These are phyloP conservation scores for Paraphaeosphaeria minitans DNA, from an alignment of 2,329 filamentous ascomycete genomes.

Conservation along the genomic window DNA sequence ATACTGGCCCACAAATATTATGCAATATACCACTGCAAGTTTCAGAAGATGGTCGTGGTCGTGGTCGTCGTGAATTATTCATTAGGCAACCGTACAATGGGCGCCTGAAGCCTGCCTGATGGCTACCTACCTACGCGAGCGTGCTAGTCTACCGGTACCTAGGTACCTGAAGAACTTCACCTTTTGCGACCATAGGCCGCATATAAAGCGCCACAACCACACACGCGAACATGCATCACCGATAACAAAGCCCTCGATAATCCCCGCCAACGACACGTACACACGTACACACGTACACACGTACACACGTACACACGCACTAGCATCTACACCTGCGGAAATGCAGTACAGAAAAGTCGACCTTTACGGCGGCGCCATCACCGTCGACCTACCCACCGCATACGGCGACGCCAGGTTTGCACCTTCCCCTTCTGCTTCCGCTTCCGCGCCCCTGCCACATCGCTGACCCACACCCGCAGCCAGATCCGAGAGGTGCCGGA, in stretches of 20 bases:
- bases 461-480: conserved; percentile 51
- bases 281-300: too few relatives aligned
- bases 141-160: too few relatives aligned
- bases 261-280: not conserved
- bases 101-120: conserved; percentile 44
- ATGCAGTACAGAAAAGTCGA: conserved; percentile 62
- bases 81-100: conserved; percentile 31
- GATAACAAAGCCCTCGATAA: conserved; percentile 9
- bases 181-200: conserved; percentile 8
- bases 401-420: conserved; percentile 75
- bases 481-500: conserved; percentile 77
- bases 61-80: conserved; percentile 21
- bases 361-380: conserved; percentile 75
- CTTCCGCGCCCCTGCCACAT: conserved; percentile 13
- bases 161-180: conserved; percentile 21
- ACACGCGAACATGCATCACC: conserved; percentile 11
- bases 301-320: too few relatives aligned
- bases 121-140: conserved; percentile 40
- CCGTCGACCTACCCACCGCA: conserved; percentile 67
- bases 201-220: conserved; percentile 26
- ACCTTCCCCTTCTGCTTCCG: conserved; percentile 1
- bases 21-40: conserved; percentile 1
- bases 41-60: conserved; percentile 14
- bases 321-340: conserved; percentile 43
- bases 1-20: conserved; percentile 20